Evolutionary conservation across 2,329 filamentous ascomycete species (phyloP), one percentile per base, ranked within the genome.

Genomic region (Pseudogymnoascus sp.): DNA sequence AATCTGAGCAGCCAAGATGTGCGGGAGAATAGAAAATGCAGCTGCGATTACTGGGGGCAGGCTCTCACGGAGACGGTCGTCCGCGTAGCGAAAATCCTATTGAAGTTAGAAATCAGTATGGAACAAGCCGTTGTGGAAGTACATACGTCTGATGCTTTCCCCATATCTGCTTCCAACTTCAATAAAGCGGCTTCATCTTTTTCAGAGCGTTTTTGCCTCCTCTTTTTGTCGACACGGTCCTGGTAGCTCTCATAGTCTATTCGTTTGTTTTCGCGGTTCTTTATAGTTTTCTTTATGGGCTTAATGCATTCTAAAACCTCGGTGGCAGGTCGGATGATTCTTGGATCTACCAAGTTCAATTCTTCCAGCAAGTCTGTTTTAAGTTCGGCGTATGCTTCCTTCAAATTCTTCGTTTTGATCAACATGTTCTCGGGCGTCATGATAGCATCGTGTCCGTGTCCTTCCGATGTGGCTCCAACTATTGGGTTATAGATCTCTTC

Each of bases 181-280:
- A 78, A 81, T 37, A 94, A 75, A 8, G 83, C 79, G 6, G 79
- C 78, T 69, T 91, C 90, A 63, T 95, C 91, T 68, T 89, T 87
- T 62, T 89, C 82, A 3, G 83, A 85, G 61, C 85, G 83, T 37
- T 82, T 86, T 20, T 81, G 76, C 73, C 94, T 94, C 71, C 86
- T 86, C 66, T 85, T 79, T 67, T 83, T 84, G 69, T 89, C 86
- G 35, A 86, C 85, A 64, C 86, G 85, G 67, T 86, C 83, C 72
- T 90, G 85, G 66, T 86, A 86, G 67, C 88, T 84, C 74, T 96
- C 91, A 70, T 86, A 94, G 71, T 95, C 91, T 62, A 92, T 72
- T 60, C 90, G 87, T 74, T 86, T 89, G 68, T 92, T 89, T 70
- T 94, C 89, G 54, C 91, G 79, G 73, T 90, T 91, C 75, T 93